phyloP scores from a whole-genome alignment of 257 asterid species.

The Schizonepeta tenuifolia region DNA sequence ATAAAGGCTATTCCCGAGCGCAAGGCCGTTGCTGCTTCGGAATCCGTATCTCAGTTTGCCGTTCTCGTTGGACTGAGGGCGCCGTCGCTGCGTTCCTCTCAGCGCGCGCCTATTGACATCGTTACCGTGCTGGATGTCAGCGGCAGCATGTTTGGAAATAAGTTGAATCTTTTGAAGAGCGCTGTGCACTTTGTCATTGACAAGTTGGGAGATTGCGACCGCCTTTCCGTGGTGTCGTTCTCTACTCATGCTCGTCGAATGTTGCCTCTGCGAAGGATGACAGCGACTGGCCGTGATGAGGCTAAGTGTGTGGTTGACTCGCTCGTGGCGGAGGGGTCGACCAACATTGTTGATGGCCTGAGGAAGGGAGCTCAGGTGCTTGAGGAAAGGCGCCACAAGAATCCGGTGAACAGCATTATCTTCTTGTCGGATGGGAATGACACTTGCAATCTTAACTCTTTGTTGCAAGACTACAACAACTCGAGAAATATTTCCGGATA shows the following conservation, averaged over 20 bases:
- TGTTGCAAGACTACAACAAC: no score
- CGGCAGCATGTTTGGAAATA: constrained; percentile 38
- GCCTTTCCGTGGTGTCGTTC: constrained; percentile 31
- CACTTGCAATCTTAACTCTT: neutral
- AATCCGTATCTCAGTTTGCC: constrained; percentile 13
- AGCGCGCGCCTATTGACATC: constrained; percentile 45
- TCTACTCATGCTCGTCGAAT: constrained; percentile 34
- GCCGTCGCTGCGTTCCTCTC: constrained; percentile 39
- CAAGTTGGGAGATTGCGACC: constrained; percentile 28
- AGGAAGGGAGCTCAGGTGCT: constrained; percentile 40
- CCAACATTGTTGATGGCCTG: constrained; percentile 45
- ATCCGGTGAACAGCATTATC: constrained; percentile 44
- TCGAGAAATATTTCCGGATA: neutral
- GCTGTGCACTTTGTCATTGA: constrained; percentile 36
- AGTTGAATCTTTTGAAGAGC: constrained; percentile 35
- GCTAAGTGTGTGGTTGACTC: constrained; percentile 39
- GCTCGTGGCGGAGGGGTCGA: constrained; percentile 39
- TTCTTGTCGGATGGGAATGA: constrained; percentile 52
- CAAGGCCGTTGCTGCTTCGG: constrained; percentile 31
- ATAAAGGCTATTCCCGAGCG: constrained; percentile 37
- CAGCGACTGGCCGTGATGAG: constrained; percentile 40
- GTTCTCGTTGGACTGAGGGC: constrained; percentile 42
- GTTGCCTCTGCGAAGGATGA: constrained; percentile 44
- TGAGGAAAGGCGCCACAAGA: constrained; percentile 36
- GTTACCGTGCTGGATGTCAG: constrained; percentile 49